These are phyloP conservation scores for Balansia obtecta DNA, from an alignment of 2,329 filamentous ascomycete genomes.

Conservation along the genomic window DNA sequence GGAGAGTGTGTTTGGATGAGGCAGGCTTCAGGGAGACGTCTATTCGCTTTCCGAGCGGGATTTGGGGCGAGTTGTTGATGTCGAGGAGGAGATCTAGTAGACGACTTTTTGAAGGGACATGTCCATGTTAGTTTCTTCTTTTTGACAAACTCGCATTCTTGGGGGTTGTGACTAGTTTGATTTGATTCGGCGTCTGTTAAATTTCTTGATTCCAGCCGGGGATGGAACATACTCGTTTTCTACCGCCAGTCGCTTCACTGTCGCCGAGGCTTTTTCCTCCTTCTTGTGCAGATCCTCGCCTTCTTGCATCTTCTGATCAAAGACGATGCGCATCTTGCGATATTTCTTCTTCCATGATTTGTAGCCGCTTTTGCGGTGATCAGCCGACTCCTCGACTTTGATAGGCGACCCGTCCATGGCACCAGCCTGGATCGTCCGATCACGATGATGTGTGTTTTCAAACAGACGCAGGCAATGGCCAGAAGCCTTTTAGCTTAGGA, in stretches of 20 bases:
- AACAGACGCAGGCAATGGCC: too few relatives aligned
- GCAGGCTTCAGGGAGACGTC: slow-evolving; percentile 46
- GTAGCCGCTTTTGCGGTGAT: slow-evolving; percentile 37
- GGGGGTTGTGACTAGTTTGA: neutral
- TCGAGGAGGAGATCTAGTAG: slow-evolving; percentile 81
- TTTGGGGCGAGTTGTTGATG: slow-evolving; percentile 72
- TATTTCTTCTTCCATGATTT: slow-evolving; percentile 88
- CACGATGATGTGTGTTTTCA: too few relatives aligned
- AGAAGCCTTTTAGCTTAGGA: too few relatives aligned
- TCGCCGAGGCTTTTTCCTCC: slow-evolving; percentile 68
- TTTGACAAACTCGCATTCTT: neutral
- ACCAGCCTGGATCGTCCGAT: neutral
- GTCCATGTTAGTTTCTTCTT: slow-evolving; percentile 1
- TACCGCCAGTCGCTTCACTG: slow-evolving; percentile 72
- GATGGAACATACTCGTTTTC: slow-evolving; percentile 69
- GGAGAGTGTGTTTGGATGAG: slow-evolving; percentile 21
- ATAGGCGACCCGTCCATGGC: slow-evolving; percentile 23
- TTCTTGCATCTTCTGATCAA: slow-evolving; percentile 66
- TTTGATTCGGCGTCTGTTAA: neutral
- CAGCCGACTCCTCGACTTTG: slow-evolving; percentile 32
- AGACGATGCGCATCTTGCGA: slow-evolving; percentile 72
- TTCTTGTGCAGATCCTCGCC: slow-evolving; percentile 73
- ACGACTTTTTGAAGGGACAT: slow-evolving; percentile 45
- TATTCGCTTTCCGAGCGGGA: slow-evolving; percentile 62
- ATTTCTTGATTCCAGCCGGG: neutral